Evolutionary conservation across 306 rosid genomes (phyloP), one percentile per base, ranked within the genome.

Genomic region (Biancaea sappan): DNA sequence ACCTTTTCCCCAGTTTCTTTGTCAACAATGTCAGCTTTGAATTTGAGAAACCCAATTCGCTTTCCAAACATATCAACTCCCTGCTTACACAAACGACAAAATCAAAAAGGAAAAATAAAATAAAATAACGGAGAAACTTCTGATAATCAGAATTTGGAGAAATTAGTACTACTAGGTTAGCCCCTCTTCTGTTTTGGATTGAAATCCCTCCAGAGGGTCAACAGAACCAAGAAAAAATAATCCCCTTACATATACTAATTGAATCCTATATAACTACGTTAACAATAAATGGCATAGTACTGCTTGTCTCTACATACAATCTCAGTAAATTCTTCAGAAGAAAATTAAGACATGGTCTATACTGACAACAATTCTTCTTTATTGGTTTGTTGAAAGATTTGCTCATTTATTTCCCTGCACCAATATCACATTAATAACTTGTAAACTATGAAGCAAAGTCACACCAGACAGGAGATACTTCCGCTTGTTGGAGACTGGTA

Each of bases 11-110:
- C 94, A 0, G 92, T 91, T 78, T 85, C 86, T 79, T 84, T 88
- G 78, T 91, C 92, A 72, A 84, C 35, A 85, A 94, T 81, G 50
- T 94, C 96, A 40, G 98, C 98, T 81, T 83, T 77, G 74, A 94
- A 94, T 75, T 94, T 94, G 79, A 94, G 87, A 84, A 94, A 94
- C 3, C 98, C 98, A 40, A 91, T 78, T 63, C 86, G 88, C 75
- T 86, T 80, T 72, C 96, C 97, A 80, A 94, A 91, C 94, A 89
- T 88, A 87, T 94, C 98, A 51, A 91, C 91, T 28, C 98, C 98
- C 98, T 94, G 78, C 61, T 58, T 63, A 70, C 29, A 37, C 19
- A 26, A 21, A 24, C 15, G 26, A 65, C n/a, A n/a, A n/a, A n/a
- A n/a, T n/a, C n/a, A 31, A 57, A 73, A 58, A 16, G 65, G 22